Evolutionary conservation across 345 rosid species (phyloP).

Genomic region (Pugionium dolabratum): DNA sequence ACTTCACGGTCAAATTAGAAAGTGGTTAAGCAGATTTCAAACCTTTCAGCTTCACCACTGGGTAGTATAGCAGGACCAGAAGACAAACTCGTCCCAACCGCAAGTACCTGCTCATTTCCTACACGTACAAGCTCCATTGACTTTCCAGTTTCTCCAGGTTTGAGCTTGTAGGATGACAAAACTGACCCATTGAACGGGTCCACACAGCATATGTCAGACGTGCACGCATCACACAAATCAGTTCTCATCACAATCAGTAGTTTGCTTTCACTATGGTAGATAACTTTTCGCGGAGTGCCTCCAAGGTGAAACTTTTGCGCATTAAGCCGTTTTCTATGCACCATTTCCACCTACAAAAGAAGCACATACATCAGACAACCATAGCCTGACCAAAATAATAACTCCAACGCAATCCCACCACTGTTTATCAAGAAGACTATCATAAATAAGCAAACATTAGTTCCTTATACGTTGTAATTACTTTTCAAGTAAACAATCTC

Average conservation of each 20-base stretch:
- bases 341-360: constrained; percentile 87
- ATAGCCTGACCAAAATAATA: constrained; percentile 17
- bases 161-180: constrained; percentile 70
- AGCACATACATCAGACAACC: constrained; percentile 33
- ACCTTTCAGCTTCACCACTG: constrained; percentile 99
- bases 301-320: constrained; percentile 93
- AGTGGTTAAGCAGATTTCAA: constrained; percentile 22
- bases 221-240: constrained; percentile 60
- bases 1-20: constrained; percentile 21
- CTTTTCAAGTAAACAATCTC: constrained; percentile 2
- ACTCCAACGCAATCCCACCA: constrained; percentile 12
- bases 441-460: constrained; percentile 15
- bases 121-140: constrained; percentile 86
- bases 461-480: constrained; percentile 11
- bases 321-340: constrained; percentile 80
- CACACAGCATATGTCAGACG: constrained; percentile 85
- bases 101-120: constrained; percentile 83
- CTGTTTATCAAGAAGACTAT: constrained; percentile 4
- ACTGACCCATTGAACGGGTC: constrained; percentile 82
- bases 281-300: constrained; percentile 91
- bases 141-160: constrained; percentile 82
- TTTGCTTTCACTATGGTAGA: constrained; percentile 87
- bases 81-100: constrained; percentile 84
- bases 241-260: constrained; percentile 92
- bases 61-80: constrained; percentile 94